phyloP scores from a whole-genome alignment of 202 grass and related monocot species.

The Panicum virgatum region DNA sequence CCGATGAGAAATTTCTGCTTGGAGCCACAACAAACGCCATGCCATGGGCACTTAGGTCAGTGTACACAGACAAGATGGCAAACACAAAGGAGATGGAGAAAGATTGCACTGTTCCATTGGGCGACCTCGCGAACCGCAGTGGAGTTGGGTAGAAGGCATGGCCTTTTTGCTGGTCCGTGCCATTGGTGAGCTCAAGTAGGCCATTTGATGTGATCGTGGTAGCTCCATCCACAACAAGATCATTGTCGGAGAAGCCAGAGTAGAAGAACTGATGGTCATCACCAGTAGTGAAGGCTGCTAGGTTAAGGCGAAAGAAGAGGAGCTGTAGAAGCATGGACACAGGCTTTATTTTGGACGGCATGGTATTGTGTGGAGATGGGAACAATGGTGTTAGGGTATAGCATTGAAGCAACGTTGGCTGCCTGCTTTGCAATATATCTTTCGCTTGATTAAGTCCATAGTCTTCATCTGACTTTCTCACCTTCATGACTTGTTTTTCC shows the following conservation, averaged over 20 bases:
- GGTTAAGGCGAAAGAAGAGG: conserved; percentile 4
- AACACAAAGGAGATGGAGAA: conserved; percentile 38
- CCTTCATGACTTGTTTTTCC: not conserved
- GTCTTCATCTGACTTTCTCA: not conserved
- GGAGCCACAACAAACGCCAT: conserved; percentile 1
- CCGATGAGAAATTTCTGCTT: not conserved
- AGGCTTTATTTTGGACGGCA: not conserved
- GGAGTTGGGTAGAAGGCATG: conserved; percentile 21
- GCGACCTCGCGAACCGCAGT: not conserved
- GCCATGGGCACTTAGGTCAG: conserved; percentile 14
- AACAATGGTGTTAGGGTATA: not conserved
- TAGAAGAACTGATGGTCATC: not conserved
- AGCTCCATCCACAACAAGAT: not conserved
- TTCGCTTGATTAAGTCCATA: not conserved
- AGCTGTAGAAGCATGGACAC: not conserved
- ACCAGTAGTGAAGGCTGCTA: not conserved
- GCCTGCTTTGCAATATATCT: not conserved
- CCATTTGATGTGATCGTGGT: conserved; percentile 13
- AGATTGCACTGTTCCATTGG: conserved; percentile 6
- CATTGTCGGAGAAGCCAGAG: not conserved
- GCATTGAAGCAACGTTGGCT: not conserved
- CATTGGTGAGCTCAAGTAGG: conserved; percentile 19
- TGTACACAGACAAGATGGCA: not conserved
- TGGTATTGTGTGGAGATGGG: not conserved
- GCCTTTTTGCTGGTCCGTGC: not conserved